Conservation (phyloP, 2,329 filamentous ascomycete species). For the Colletotrichum limetticola region DNA sequence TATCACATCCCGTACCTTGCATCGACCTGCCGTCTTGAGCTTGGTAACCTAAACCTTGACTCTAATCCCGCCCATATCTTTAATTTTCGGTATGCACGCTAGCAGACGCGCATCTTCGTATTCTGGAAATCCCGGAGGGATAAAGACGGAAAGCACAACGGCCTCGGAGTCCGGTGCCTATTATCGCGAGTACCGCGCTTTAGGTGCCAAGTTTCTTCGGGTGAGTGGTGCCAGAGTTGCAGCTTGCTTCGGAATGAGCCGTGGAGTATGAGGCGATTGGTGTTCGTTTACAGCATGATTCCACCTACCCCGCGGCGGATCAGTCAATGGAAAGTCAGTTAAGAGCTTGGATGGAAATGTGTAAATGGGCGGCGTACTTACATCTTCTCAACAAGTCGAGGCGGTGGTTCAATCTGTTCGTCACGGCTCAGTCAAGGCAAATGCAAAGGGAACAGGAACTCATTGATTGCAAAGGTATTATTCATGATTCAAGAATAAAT, state of each 20-base stretch:
- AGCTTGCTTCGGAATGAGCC: not conserved
- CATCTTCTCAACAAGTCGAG: too few relatives aligned
- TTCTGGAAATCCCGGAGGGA: not conserved
- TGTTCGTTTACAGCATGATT: not conserved
- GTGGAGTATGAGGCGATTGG: not conserved
- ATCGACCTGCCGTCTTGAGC: constrained; percentile 31
- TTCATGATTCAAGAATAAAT: constrained; percentile 5
- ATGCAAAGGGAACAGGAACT: not conserved
- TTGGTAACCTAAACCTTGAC: constrained; percentile 2
- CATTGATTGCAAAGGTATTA: not conserved
- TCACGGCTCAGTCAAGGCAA: not conserved
- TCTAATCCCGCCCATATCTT: not conserved
- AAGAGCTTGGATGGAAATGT: too few relatives aligned
- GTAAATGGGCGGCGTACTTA: too few relatives aligned
- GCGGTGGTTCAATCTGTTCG: too few relatives aligned
- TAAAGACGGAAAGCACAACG: not conserved
- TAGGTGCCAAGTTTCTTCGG: not conserved
- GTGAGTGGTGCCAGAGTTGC: not conserved
- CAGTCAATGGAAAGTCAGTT: too few relatives aligned
- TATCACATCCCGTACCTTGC: not conserved
- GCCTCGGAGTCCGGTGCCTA: not conserved
- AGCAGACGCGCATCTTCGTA: constrained; percentile 13
- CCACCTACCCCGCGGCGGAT: not conserved
- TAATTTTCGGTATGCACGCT: constrained; percentile 7
- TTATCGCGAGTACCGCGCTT: not conserved